Percentiles rank a stretch among this genome's conserved stretches.
These are phyloP conservation scores for Hypoxylon sp. DNA, from an alignment of 2,329 filamentous ascomycete species.

Conservation along the genomic window DNA sequence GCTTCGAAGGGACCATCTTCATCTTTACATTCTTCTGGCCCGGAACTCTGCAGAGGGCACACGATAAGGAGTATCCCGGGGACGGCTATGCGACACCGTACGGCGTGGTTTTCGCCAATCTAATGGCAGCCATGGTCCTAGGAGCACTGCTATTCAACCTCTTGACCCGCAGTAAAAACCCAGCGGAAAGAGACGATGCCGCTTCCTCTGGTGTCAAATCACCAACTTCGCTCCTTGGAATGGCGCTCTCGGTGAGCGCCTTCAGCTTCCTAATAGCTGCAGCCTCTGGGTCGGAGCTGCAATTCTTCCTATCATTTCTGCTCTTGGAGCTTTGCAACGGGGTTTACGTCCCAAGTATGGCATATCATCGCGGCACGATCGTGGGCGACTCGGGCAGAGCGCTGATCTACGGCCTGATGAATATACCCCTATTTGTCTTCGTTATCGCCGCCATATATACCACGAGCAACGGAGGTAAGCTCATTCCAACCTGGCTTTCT, in stretches of 20 bases:
- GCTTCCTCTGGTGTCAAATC: neutral
- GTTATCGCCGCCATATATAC: constrained; percentile 58
- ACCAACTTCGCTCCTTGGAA: constrained; percentile 34
- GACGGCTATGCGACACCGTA: constrained; percentile 46
- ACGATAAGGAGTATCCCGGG: constrained; percentile 22
- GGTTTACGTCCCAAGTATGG: constrained; percentile 46
- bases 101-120: constrained; percentile 63
- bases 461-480: constrained; percentile 41
- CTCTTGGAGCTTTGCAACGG: constrained; percentile 47
- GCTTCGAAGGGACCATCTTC: constrained; percentile 48
- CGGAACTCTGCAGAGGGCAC: constrained; percentile 43
- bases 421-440: constrained; percentile 65
- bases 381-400: constrained; percentile 43
- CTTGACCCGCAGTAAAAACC: constrained; percentile 22
- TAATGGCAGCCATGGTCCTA: constrained; percentile 67
- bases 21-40: constrained; percentile 48
- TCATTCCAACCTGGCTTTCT: neutral
- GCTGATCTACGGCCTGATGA: constrained; percentile 46
- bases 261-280: constrained; percentile 37
- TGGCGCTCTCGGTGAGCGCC: constrained; percentile 37
- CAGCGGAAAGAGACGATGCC: constrained; percentile 1
- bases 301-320: constrained; percentile 42
- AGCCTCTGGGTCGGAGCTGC: constrained; percentile 33
- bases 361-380: constrained; percentile 43
- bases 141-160: constrained; percentile 63